Percentiles rank a stretch among this genome's conserved stretches.
Conservation (phyloP, 2,329 filamentous ascomycete genomes). For the Ophiostoma australiae region DNA sequence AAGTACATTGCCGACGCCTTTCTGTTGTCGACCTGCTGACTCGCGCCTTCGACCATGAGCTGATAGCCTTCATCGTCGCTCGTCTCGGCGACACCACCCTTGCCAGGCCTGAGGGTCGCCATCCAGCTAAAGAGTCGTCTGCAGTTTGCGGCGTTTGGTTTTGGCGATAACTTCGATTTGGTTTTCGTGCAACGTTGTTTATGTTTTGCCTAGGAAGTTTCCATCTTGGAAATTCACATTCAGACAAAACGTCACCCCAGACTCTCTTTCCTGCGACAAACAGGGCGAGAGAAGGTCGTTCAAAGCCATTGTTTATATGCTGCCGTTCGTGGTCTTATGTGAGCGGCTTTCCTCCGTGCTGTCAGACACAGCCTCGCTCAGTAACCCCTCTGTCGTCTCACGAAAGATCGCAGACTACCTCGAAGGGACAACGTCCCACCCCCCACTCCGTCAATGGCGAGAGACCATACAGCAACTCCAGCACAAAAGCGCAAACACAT, state of each 20-base stretch:
- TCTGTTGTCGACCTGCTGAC: conserved; percentile 11
- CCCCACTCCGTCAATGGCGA: background rate
- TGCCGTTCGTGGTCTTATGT: background rate
- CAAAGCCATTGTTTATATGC: background rate
- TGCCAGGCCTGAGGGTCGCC: conserved; percentile 8
- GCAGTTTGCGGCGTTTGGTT: background rate
- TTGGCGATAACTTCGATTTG: background rate
- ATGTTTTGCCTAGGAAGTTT: background rate
- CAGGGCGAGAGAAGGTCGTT: background rate
- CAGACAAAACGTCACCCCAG: background rate
- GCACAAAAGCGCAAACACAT: background rate
- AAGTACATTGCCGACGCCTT: conserved; percentile 18
- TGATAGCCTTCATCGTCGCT: conserved; percentile 18
- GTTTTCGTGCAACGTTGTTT: background rate
- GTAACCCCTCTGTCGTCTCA: background rate
- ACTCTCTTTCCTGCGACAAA: background rate
- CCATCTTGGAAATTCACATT: background rate
- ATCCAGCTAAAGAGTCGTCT: background rate
- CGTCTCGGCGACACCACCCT: conserved; percentile 2
- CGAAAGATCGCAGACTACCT: background rate
- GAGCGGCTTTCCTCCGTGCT: background rate
- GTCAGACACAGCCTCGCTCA: background rate
- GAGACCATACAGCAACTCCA: background rate
- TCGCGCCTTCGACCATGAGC: conserved; percentile 5
- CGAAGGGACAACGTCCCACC: background rate